phyloP scores from a whole-genome alignment of 345 rosid species.

The Syzygium jambos region DNA sequence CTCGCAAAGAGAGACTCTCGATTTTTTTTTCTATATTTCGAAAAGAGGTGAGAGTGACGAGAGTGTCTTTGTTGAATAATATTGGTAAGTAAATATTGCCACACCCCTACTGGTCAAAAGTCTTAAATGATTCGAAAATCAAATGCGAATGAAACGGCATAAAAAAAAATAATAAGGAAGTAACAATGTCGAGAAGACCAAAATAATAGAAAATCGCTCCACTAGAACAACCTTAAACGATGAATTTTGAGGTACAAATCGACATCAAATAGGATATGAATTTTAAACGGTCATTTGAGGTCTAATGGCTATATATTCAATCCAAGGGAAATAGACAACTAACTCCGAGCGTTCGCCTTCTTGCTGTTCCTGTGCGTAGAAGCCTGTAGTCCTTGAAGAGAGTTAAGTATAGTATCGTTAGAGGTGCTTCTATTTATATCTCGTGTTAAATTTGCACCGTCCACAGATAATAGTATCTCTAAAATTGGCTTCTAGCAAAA shows the following conservation, averaged over 20 bases:
- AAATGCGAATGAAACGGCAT: background rate
- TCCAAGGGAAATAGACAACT: background rate
- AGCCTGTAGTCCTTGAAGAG: background rate
- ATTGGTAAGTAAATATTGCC: too few species aligned
- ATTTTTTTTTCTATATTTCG: background rate
- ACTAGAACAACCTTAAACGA: background rate
- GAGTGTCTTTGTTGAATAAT: too few species aligned
- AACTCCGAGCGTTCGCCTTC: background rate
- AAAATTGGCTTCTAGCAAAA: too few species aligned
- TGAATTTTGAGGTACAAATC: background rate
- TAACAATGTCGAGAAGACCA: background rate
- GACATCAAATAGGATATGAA: background rate
- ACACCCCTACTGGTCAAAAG: background rate
- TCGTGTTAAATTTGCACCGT: background rate
- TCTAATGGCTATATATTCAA: background rate
- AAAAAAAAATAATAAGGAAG: background rate
- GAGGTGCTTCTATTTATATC: background rate
- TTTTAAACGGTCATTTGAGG: background rate
- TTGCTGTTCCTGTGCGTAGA: background rate
- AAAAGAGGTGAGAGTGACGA: too few species aligned
- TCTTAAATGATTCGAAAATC: background rate
- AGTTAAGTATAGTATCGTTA: background rate
- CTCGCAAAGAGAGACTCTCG: background rate
- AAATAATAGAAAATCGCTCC: background rate
- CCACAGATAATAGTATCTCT: background rate